These are phyloP conservation scores for Eleusine indica DNA, from an alignment of 176 grass and related monocot species.

Conservation along the genomic window DNA sequence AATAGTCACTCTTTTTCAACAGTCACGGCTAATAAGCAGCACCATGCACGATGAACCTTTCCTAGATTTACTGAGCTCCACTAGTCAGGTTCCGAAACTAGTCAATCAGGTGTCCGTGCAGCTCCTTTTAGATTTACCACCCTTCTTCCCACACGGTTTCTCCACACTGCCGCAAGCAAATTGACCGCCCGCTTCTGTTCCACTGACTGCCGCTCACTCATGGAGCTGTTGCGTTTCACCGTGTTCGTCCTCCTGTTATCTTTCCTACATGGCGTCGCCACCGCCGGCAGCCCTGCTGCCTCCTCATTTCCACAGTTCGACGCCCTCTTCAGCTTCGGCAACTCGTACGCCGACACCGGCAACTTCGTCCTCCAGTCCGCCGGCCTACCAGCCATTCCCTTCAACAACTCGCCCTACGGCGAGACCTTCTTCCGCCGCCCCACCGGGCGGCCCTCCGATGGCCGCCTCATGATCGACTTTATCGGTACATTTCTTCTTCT, in stretches of 20 bases:
- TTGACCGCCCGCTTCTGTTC: background rate
- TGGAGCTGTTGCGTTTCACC: background rate
- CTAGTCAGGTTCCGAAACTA: too few species aligned
- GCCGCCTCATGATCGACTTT: conserved; percentile 77
- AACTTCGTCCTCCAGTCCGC: conserved; percentile 54
- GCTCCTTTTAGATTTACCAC: too few species aligned
- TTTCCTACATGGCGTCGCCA: background rate
- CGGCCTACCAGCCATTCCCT: conserved; percentile 40
- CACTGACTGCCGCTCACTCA: background rate
- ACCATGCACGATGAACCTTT: too few species aligned
- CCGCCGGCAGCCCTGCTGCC: background rate
- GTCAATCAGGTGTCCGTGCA: too few species aligned
- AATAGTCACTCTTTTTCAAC: too few species aligned
- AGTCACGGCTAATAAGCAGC: too few species aligned
- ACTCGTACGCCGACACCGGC: conserved; percentile 70
- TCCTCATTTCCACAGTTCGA: conserved; percentile 24
- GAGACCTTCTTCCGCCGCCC: conserved; percentile 57
- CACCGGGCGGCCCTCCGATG: conserved; percentile 67
- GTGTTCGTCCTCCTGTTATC: conserved; percentile 16
- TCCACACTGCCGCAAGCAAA: background rate
- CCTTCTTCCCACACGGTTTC: too few species aligned
- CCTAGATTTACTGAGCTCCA: too few species aligned
- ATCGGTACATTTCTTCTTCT: conserved; percentile 36
- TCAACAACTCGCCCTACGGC: conserved; percentile 62
- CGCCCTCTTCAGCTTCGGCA: conserved; percentile 76